Conservation (phyloP, 2,329 filamentous ascomycete species). For the Hypoxylon rubiginosum region DNA sequence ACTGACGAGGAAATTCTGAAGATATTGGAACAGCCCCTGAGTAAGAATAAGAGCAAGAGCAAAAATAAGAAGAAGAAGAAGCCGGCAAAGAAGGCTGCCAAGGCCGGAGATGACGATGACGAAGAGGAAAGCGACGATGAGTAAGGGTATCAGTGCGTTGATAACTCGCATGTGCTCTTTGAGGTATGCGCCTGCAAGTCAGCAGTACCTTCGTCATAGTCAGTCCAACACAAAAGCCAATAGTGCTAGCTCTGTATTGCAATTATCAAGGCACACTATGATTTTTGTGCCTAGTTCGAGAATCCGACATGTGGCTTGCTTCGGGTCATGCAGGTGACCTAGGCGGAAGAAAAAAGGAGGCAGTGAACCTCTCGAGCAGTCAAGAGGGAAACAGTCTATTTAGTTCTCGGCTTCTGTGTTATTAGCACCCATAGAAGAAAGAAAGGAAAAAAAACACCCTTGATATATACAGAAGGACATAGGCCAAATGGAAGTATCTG, state of each 20-base stretch:
- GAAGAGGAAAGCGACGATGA: constrained; percentile 47
- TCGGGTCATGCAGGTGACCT: constrained; percentile 16
- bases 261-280: constrained; percentile 7
- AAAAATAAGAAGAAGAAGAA: constrained; percentile 92
- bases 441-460: constrained; percentile 21
- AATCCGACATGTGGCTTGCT: constrained; percentile 20
- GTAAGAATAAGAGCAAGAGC: constrained; percentile 90
- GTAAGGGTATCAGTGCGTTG: constrained; percentile 29
- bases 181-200: constrained; percentile 28
- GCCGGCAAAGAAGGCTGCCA: constrained; percentile 66
- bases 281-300: constrained; percentile 18
- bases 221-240: constrained; percentile 8
- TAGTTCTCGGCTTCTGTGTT: constrained; percentile 32
- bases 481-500: constrained; percentile 3
- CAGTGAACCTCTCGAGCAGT: constrained; percentile 14
- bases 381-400: constrained; percentile 15
- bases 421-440: constrained; percentile 35
- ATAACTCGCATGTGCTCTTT: constrained; percentile 4
- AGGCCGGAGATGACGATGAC: constrained; percentile 47
- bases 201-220: constrained; percentile 13
- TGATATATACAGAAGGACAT: constrained; percentile 21
- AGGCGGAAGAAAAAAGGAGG: constrained; percentile 18
- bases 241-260: constrained; percentile 10
- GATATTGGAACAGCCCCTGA: constrained; percentile 89
- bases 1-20: constrained; percentile 94